Evolutionary conservation across 73 alveolate genomes (phyloP), one percentile per base, ranked within the genome.

Genomic region (Paramecium sexaurelia): DNA sequence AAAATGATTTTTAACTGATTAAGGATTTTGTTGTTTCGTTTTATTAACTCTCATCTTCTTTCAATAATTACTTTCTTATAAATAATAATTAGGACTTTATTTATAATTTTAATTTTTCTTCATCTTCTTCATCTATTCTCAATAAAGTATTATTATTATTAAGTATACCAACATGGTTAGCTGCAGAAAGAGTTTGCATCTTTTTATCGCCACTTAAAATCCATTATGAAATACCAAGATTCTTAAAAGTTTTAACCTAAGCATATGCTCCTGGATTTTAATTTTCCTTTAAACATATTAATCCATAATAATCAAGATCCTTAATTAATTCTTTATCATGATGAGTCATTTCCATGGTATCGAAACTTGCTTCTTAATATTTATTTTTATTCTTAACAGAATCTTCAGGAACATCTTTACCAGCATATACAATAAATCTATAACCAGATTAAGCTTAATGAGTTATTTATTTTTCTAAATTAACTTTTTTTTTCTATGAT

Each of bases 341-440:
- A 11, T 9, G 29, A 20, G 57, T 32, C 56, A 69, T 69, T 69
- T 32, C 85, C 26, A 61, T 61, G 3, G 83, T 22, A 26, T 61
- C 83, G 9, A 61, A 61, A 22, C 45, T 61, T 47, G 7, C 67
- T n/a, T 69, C 85, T 69, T 15, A 15, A 32, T 35, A 22, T 69
- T 35, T 27, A 35, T 32, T 69, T 32, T 69, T 69, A 69, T 69
- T 11, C 7, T 32, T 17, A 20, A 17, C 56, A 11, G 29, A 2
- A 4, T 69, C 39, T 24, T 57, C 82, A 69, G 29, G 29, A 20
- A 69, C 36, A 11, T 22, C 26, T 35, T 69, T 69, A 32, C 85
- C 85, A 11, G 85, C 85, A 69, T 69, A 69, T 3, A 69, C 56
- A 8, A 69, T 69, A 69, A 69, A 69, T 27, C 85, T 24, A 69